phyloP scores from a whole-genome alignment of 257 asterid species.

The Vinca minor region DNA sequence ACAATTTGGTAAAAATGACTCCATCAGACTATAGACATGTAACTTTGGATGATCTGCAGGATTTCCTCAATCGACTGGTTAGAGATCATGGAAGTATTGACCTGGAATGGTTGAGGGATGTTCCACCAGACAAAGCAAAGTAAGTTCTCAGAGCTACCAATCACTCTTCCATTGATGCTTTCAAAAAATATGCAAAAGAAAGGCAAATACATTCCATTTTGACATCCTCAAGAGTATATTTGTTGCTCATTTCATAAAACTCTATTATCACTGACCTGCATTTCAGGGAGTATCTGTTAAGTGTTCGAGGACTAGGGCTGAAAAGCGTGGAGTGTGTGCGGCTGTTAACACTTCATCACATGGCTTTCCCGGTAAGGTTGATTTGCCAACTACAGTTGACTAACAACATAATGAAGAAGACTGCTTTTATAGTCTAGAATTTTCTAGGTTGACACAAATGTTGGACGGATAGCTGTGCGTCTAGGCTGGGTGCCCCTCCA shows the following conservation, averaged over 20 bases:
- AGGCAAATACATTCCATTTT: background rate
- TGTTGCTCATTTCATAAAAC: conserved; percentile 8
- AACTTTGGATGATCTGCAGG: conserved; percentile 44
- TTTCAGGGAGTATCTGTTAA: conserved; percentile 82
- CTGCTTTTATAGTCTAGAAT: conserved; percentile 14
- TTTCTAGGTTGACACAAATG: conserved; percentile 90
- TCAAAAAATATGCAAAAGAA: background rate
- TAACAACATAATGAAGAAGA: conserved; percentile 10
- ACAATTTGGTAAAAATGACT: conserved; percentile 2
- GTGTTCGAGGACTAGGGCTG: conserved; percentile 81
- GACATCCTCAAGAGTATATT: conserved; percentile 1
- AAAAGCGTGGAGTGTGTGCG: conserved; percentile 97
- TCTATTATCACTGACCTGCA: conserved; percentile 9
- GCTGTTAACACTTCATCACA: conserved; percentile 77
- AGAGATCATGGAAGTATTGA: conserved; percentile 71
- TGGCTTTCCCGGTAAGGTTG: conserved; percentile 88
- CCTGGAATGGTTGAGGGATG: conserved; percentile 94
- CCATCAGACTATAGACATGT: background rate
- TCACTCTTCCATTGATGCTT: conserved; percentile 3
- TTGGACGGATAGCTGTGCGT: conserved; percentile 91
- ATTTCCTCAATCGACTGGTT: conserved; percentile 68
- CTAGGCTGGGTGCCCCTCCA: conserved; percentile 99
- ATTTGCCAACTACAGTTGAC: conserved; percentile 18
- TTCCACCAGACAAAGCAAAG: conserved; percentile 72
- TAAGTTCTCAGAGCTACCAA: conserved; percentile 28